Base-by-base conservation (phyloP, 345 rosid species). In the Citrus unshiu region DNA sequence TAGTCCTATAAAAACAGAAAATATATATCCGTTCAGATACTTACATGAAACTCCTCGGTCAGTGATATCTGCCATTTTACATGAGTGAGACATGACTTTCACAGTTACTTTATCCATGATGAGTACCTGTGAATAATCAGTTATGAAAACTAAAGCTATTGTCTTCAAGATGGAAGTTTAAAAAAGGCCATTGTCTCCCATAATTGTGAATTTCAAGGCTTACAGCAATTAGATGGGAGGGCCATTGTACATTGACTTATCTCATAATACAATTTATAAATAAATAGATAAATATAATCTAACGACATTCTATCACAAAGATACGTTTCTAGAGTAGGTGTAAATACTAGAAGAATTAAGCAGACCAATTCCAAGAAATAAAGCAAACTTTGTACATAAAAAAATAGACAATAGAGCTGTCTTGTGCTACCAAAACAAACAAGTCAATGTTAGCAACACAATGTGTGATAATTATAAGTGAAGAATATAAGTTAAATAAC, bases 11-110 rank as follows among this genome's bases (percentile, higher is more conserved):
- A 73, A 39, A 65, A 27, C 10, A 29, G 32, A 5, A 66, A 4
- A 61, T 35, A 40, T 40, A 35, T 68, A 29, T 56, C 56, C 2
- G 6, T 35, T 9, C 37, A 32, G 24, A 40, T n/a, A 51, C 95
- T 90, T 89, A 95, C 99, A 81, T 54, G 99, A 95, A 85, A 95
- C 82, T 76, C 99, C 97, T 86, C 89, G 99, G 81, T 95, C 99
- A 9, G 98, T 95, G 82, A 95, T 95, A 80, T 94, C 98, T 3
- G 95, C 91, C 97, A 94, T 94, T 83, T 91, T 93, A 86, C 98
- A 94, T 6, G 95, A 87, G 74, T 88, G 85, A 56, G 98, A 92
- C 96, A 94, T 89, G 19, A 94, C 98, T 85, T 94, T 94, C 57
- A 94, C 87, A 1, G 96, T 94, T 76, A 94, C 97, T 83, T 88